Evolutionary conservation across 805 yeast species (phyloP), one percentile per base, ranked within the genome.

Genomic region (Hanseniaspora occidentalis): DNA sequence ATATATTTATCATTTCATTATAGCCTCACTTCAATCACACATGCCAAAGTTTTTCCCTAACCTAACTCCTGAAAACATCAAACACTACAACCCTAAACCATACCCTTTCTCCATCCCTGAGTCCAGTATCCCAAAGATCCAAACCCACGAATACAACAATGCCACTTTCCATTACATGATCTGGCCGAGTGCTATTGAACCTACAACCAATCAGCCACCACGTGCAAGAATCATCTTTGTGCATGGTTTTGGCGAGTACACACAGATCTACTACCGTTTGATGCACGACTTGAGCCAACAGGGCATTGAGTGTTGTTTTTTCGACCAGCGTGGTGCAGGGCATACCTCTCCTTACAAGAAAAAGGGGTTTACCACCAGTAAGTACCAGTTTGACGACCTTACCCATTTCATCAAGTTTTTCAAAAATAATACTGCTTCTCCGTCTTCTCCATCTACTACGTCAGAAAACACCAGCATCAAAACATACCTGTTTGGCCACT

Each of bases 241-340:
- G 3, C 94, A 82, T 57, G 94, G 94, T 0, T 82, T 79, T 56
- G 70, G 75, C 14, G 94, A 82, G 49, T 67, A 66, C 42, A 64
- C 73, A 9, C 50, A 55, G 16, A 40, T 73, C 1, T 79, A 77
- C 50, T 57, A 64, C 26, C 70, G 72, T 39, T 50, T 71, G 22
- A 70, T 72, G 52, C 86, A 82, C 49, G 60, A 63, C 3, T 53
- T 80, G 7, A 60, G 71, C 2, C 50, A 52, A 18, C 43, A 47
- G 10, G 88, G 89, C 0, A 79, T 70, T 53, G 86, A 81, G 49
- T 64, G 71, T 0, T 79, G 77, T 53, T 71, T 72, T 51, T 83
- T 73, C 56, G 85, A 77, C 54, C 89, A 81, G 57, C 65, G 88
- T 52, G 94, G 92, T 1, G 73, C 84, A 7, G 88, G 88, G 2